phyloP scores from a whole-genome alignment of 768 basidiomycete species.

The Phylloporus sp. region DNA sequence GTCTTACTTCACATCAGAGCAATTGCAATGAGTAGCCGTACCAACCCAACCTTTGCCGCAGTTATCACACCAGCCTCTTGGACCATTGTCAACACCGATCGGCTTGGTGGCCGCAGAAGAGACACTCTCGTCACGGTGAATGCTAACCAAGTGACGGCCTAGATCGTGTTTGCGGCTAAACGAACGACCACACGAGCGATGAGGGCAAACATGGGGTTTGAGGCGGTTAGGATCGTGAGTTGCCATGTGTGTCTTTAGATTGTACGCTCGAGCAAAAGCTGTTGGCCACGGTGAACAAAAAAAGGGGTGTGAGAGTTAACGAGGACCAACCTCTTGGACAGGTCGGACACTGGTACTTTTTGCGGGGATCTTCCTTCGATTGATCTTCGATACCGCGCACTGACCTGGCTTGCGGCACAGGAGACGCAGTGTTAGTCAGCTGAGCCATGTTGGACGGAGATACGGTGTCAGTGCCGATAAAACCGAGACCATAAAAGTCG shows the following conservation, averaged over 20 bases:
- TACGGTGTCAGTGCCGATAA: conserved; percentile 36
- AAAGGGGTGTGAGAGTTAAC: background rate
- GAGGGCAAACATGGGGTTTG: conserved; percentile 87
- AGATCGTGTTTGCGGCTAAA: conserved; percentile 95
- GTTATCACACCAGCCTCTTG: conserved; percentile 64
- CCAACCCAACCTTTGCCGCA: conserved; percentile 71
- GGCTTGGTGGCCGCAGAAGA: conserved; percentile 36
- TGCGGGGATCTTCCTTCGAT: conserved; percentile 58
- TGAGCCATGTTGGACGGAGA: conserved; percentile 54
- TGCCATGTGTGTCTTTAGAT: conserved; percentile 91
- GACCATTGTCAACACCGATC: conserved; percentile 66
- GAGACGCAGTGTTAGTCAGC: conserved; percentile 41
- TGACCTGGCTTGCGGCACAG: conserved; percentile 34
- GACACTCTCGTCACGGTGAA: conserved; percentile 69
- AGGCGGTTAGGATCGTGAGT: conserved; percentile 90
- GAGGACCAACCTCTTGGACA: conserved; percentile 62
- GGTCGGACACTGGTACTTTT: conserved; percentile 70
- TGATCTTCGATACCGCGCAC: conserved; percentile 40
- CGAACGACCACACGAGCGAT: conserved; percentile 79
- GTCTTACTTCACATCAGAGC: conserved; percentile 58
- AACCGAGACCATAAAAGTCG: conserved; percentile 41
- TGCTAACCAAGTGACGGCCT: conserved; percentile 81
- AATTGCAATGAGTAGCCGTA: conserved; percentile 49
- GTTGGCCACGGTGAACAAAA: conserved; percentile 3
- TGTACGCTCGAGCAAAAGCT: conserved; percentile 93